A percentile compares a stretch with the other conserved stretches of the same genome.
Conservation (phyloP, 495 filamentous ascomycete species). For the Talaromyces ruber region DNA sequence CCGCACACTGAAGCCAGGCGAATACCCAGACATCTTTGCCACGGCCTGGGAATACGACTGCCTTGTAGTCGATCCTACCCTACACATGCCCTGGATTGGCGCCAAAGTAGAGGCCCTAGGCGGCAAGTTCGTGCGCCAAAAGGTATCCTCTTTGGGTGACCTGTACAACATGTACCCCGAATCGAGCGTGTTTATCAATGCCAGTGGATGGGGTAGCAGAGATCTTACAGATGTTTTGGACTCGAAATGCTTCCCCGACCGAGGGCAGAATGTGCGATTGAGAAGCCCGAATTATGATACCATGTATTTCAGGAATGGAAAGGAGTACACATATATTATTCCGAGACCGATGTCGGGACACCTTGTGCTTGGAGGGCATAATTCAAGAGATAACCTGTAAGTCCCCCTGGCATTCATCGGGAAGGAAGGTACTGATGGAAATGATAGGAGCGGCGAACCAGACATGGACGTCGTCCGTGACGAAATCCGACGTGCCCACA, state of each 20-base stretch:
- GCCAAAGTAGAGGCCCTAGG: conserved; percentile 23
- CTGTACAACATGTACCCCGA: conserved; percentile 30
- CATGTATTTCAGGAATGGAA: conserved; percentile 34
- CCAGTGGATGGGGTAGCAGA: conserved; percentile 32
- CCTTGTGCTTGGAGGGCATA: conserved; percentile 39
- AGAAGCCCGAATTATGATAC: conserved; percentile 22
- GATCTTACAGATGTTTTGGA: conserved; percentile 29
- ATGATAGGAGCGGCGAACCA: conserved; percentile 14
- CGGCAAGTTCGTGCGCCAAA: conserved; percentile 28
- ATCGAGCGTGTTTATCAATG: conserved; percentile 35
- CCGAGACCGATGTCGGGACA: conserved; percentile 34
- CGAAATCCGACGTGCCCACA: conserved; percentile 33
- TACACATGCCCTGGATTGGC: conserved; percentile 32
- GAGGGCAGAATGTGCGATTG: conserved; percentile 36
- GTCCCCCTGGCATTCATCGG: background rate
- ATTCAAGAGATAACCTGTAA: conserved; percentile 31
- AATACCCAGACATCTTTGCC: conserved; percentile 30
- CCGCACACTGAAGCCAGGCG: conserved; percentile 21
- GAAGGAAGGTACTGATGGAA: background rate
- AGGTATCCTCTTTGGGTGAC: conserved; percentile 29
- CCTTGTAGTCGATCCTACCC: conserved; percentile 32
- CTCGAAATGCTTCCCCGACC: conserved; percentile 29
- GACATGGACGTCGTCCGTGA: conserved; percentile 31
- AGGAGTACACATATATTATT: conserved; percentile 43
- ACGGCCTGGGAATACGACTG: conserved; percentile 32